phyloP scores from a whole-genome alignment of 345 rosid genomes.

The Sisymbrium irio region DNA sequence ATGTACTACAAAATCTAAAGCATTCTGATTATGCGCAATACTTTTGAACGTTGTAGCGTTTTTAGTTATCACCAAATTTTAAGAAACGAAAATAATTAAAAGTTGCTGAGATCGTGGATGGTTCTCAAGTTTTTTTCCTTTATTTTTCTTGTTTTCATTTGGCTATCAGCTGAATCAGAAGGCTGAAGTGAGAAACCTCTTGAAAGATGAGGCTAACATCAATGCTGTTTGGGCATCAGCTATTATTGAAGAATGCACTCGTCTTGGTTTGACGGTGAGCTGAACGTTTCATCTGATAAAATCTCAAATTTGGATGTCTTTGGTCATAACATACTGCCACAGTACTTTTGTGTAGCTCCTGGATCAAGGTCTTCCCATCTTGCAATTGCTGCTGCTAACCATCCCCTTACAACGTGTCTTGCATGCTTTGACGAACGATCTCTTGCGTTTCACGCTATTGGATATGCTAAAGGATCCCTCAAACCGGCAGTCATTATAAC shows the following conservation, averaged over 20 bases:
- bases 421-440: constrained; percentile 94
- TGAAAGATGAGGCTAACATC: constrained; percentile 54
- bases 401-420: constrained; percentile 69
- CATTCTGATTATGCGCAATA: constrained; percentile 9
- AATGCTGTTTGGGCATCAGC: constrained; percentile 89
- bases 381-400: constrained; percentile 86
- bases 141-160: constrained; percentile 8
- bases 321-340: constrained; percentile 44
- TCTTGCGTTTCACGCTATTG: constrained; percentile 92
- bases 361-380: constrained; percentile 97
- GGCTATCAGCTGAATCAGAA: constrained; percentile 59
- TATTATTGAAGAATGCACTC: constrained; percentile 85
- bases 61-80: background rate
- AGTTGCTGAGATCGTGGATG: background rate
- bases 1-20: background rate
- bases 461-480: constrained; percentile 81
- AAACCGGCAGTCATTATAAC: constrained; percentile 85
- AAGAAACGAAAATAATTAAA: background rate
- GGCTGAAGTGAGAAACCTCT: constrained; percentile 39
- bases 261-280: constrained; percentile 88
- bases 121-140: constrained; percentile 17
- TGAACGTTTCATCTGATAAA: constrained; percentile 16
- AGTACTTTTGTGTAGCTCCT: constrained; percentile 96
- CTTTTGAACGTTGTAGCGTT: constrained; percentile 3
- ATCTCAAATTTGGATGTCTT: constrained; percentile 20